A percentile compares a stretch with the other conserved stretches of the same genome.
These are phyloP conservation scores for Suillus subalutaceus DNA, from an alignment of 768 basidiomycete species.

Conservation along the genomic window DNA sequence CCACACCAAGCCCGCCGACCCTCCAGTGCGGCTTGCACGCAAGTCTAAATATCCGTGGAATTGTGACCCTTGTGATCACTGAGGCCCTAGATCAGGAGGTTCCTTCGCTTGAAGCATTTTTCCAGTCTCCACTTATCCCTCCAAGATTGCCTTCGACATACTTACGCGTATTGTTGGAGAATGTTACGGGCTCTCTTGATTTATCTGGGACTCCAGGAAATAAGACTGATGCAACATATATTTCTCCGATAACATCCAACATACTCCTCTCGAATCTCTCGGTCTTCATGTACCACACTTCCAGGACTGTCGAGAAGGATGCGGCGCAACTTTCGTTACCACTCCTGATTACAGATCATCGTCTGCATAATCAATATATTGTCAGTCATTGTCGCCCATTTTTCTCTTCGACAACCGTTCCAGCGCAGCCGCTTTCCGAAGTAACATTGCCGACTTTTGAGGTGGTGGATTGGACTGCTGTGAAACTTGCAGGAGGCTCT, in stretches of 20 bases:
- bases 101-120: constrained; percentile 43
- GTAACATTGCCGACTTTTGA: constrained; percentile 56
- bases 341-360: constrained; percentile 73
- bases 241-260: constrained; percentile 10
- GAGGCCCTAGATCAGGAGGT: constrained; percentile 17
- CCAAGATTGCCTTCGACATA: constrained; percentile 53
- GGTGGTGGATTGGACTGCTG: constrained; percentile 63
- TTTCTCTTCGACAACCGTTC: constrained; percentile 19
- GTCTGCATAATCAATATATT: constrained; percentile 62
- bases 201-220: constrained; percentile 18
- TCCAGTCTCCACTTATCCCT: constrained; percentile 61
- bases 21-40: constrained; percentile 35
- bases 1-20: constrained; percentile 17
- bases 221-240: constrained; percentile 12
- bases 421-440: constrained; percentile 19
- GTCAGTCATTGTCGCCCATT: constrained; percentile 45
- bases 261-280: constrained; percentile 53
- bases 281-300: constrained; percentile 51
- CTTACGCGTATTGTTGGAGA: constrained; percentile 55
- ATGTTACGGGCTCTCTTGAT: constrained; percentile 24
- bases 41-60: constrained; percentile 41
- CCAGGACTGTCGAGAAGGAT: constrained; percentile 9
- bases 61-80: constrained; percentile 52
- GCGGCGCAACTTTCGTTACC: constrained; percentile 52
- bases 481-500: constrained; percentile 41